These are phyloP conservation scores for Pterula multifida DNA, from an alignment of 1,284 basidiomycete species.

Conservation along the genomic window DNA sequence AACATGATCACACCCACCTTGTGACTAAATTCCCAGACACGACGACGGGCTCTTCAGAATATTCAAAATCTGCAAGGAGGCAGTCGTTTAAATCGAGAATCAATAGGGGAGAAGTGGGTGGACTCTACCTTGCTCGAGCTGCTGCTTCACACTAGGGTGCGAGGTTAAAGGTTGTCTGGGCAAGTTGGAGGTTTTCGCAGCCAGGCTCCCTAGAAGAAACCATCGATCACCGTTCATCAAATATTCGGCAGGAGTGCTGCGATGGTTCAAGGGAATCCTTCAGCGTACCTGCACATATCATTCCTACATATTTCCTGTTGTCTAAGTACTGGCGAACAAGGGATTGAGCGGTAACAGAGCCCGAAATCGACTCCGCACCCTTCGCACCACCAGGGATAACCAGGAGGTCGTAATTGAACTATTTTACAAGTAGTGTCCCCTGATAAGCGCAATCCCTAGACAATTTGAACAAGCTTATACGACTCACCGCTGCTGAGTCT, in stretches of 20 bases:
- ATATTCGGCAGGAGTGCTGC: not conserved
- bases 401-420: conserved; percentile 53
- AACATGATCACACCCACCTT: conserved; percentile 32
- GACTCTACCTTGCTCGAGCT: conserved; percentile 56
- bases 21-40: conserved; percentile 67
- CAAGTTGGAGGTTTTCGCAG: conserved; percentile 54
- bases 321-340: conserved; percentile 54
- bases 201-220: conserved; percentile 42
- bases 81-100: conserved; percentile 2
- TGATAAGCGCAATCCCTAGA: too few relatives aligned
- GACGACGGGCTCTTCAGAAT: conserved; percentile 71
- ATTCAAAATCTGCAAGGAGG: conserved; percentile 48
- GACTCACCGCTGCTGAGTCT: conserved; percentile 31
- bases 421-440: too few relatives aligned
- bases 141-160: conserved; percentile 62
- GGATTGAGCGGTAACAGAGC: conserved; percentile 45
- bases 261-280: not conserved
- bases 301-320: conserved; percentile 54
- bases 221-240: not conserved
- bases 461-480: not conserved
- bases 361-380: conserved; percentile 67
- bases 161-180: conserved; percentile 61
- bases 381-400: conserved; percentile 75
- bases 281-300: conserved; percentile 71
- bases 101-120: conserved; percentile 43